Evolutionary conservation across 768 basidiomycete species (phyloP).

Genomic region (Cystofilobasidium bisporidii): DNA sequence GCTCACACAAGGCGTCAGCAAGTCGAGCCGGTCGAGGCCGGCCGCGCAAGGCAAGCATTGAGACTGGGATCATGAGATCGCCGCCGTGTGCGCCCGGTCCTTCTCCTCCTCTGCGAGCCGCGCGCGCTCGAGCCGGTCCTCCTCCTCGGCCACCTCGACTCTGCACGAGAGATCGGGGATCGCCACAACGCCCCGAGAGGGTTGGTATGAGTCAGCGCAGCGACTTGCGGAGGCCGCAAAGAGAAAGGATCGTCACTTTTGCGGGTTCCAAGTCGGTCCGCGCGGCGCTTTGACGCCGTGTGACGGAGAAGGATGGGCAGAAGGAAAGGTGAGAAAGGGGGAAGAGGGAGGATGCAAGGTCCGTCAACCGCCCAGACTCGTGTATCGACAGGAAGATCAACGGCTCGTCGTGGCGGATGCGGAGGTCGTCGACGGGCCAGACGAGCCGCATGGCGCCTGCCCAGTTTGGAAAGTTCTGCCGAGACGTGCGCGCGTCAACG

Average conservation of each 20-base stretch:
- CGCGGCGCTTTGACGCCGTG: no score
- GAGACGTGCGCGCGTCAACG: no score
- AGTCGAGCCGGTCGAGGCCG: no score
- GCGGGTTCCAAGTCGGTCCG: no score
- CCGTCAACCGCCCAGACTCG: constrained; percentile 93
- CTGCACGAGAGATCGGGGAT: constrained; percentile 92
- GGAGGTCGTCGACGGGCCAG: constrained; percentile 73
- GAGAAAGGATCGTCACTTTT: no score
- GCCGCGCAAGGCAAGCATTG: no score
- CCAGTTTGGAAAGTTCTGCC: no score
- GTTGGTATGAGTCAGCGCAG: constrained; percentile 95
- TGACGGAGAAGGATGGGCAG: no score
- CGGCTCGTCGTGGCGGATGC: constrained; percentile 80
- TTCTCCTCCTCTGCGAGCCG: constrained; percentile 22
- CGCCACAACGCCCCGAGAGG: constrained; percentile 91
- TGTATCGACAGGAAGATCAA: constrained; percentile 99
- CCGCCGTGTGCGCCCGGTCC: constrained; percentile 11
- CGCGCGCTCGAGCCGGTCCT: constrained; percentile 16
- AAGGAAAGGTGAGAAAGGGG: no score
- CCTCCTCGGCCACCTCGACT: constrained; percentile 57
- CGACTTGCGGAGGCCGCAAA: no score
- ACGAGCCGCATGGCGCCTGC: constrained; percentile 84
- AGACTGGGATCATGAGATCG: constrained; percentile 7
- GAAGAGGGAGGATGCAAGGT: no score
- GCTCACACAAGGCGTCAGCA: no score